Evolutionary conservation across 2,329 filamentous ascomycete genomes (phyloP), one percentile per base, ranked within the genome.

Genomic region (Talaromyces sp.): DNA sequence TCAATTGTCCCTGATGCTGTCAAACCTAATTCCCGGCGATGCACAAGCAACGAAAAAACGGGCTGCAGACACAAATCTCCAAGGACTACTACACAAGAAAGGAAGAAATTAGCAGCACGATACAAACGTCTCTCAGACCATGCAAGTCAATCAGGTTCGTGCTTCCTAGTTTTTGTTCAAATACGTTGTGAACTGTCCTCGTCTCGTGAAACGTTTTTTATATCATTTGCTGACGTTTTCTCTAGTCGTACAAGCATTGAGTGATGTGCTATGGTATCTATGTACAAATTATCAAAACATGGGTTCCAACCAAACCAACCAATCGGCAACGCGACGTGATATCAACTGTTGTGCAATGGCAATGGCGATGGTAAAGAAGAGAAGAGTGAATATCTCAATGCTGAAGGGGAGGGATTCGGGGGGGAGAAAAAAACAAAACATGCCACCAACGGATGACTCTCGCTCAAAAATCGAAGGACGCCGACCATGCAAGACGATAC

Each of bases 1-100:
- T 60, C 81, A 85, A 68, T 79, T 86, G 1, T 78, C 83, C 62
- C 66, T 63, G 55, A 74, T 72, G 65, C 71, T 80, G 36, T 66
- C 70, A 57, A 62, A 67, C 8, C 65, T 69, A 57, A 63, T 70
- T 33, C 61, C 62, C 30, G n/a, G 30, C 17, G 56, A 62, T 55
- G 55, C 57, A 30, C 55, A 52, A 30, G 54, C 39, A 52, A 59
- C 62, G 17, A 61, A 59, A 7, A 65, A 63, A 17, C 68, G 70
- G 11, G 49, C 64, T 13, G 57, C 69, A 30, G 77, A 78, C 62
- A 63, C 66, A 53, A 69, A 69, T 39, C 67, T 69, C 42, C 65
- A 64, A 49, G 65, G 66, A 56, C 66, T 69, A 19, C 66, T 69
- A 19, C 66, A 65, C 30, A 71, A 72, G 65, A 71, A 66, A 62